A percentile compares a stretch with the other conserved stretches of the same genome.
Evolutionary conservation across 2,329 filamentous ascomycete genomes (phyloP).

Genomic region (Rhytidhysteron rufulum): DNA sequence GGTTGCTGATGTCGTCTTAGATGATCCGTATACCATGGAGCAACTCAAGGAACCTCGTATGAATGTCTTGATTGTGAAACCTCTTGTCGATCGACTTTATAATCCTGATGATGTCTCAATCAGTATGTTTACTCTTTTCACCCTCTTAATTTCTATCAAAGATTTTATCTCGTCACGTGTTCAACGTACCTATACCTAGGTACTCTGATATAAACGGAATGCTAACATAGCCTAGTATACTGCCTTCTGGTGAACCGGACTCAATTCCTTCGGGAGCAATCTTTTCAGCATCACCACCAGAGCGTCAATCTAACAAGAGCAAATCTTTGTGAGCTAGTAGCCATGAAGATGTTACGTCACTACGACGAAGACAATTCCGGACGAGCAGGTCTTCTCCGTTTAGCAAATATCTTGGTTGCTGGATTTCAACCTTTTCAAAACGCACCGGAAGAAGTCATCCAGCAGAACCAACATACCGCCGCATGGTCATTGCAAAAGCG

Average conservation of each 20-base stretch:
- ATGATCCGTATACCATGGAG: conserved; percentile 66
- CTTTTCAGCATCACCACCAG: conserved; percentile 70
- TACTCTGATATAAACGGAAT: too few relatives aligned
- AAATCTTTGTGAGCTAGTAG: conserved; percentile 74
- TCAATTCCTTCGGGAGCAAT: conserved; percentile 75
- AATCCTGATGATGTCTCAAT: conserved; percentile 76
- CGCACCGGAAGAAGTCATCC: conserved; percentile 64
- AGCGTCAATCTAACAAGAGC: conserved; percentile 78
- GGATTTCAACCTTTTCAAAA: conserved; percentile 85
- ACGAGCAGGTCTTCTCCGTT: conserved; percentile 64
- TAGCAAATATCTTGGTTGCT: conserved; percentile 76
- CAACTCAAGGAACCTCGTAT: conserved; percentile 78
- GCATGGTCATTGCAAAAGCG: conserved; percentile 45
- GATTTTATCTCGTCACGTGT: too few relatives aligned
- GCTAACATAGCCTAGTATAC: conserved; percentile 55
- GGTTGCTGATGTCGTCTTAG: conserved; percentile 27
- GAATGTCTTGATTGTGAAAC: conserved; percentile 75
- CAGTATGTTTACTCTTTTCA: conserved; percentile 53
- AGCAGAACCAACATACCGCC: conserved; percentile 44
- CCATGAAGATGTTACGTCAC: conserved; percentile 70
- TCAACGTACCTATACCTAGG: too few relatives aligned
- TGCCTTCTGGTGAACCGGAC: conserved; percentile 78
- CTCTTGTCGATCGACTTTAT: conserved; percentile 79
- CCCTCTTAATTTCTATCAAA: too few relatives aligned
- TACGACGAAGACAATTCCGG: conserved; percentile 76